Base-by-base conservation (phyloP, 2,329 filamentous ascomycete genomes). In the Aspergillus latus region DNA sequence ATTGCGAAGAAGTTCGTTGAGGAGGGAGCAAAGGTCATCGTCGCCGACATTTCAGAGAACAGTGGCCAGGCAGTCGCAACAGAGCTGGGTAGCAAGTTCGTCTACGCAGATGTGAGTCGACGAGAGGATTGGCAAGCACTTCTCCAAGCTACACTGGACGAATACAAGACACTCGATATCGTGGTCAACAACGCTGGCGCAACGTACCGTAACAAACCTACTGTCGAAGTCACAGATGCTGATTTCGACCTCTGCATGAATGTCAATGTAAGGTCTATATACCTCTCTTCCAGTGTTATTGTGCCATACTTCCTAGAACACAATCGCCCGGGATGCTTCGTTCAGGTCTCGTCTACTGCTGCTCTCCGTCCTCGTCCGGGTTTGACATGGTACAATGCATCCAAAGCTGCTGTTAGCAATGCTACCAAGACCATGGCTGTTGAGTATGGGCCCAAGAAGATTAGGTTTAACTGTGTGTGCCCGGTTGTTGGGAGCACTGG, bases 131-230 rank as follows among this genome's bases (percentile, higher is more conserved):
- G 71, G 71, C 58, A 67, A 32, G 56, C 61, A 4, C 58, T 67
- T 7, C 60, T 68, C 11, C 61, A 66, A 16, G 37, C 62, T 3
- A 56, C 61, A 1, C 49, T 74, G 10, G 48, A 66, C 1, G 60
- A 59, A 29, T 55, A 62, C 46, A 66, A 68, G 4, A 59, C 62
- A 6, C 64, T 79, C 13, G 73, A 78, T 61, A 72, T 76, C 34
- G 64, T 80, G 13, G 66, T 79, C 57, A 79, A 79, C 59, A 79
- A 78, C 63, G 76, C 76, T 1, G 78, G 77, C 6, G 68, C 66
- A 7, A 66, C 64, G 4, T 72, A 70, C 59, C 54, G 49, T 50
- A 73, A 73, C 57, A 72, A 73, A 61, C 68, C 74, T 3, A 74
- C 74, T 1, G 56, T 61, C 5, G 67, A 71, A 29, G 73, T 76